Base-by-base conservation (phyloP, 2,329 filamentous ascomycete species). In the Fusarium foetens region DNA sequence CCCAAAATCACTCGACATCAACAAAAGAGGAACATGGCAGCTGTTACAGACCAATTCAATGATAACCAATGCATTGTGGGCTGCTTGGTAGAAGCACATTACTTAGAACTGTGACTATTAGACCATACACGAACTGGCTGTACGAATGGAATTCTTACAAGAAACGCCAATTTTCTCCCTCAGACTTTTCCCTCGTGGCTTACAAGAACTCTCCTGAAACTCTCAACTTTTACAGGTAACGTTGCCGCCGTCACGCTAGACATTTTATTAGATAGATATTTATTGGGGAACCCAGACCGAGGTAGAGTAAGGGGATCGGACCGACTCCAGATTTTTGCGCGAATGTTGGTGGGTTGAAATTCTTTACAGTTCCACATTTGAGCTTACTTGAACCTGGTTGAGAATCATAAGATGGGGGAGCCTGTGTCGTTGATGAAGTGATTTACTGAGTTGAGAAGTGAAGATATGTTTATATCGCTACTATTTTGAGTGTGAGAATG, bases 291-390 rank as follows among this genome's bases (percentile, higher is more conserved):
- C 39, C 49, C 31, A 61, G 43, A 42, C 63, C 63, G 64, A 67
- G 64, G 65, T 51, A 35, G 49, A 41, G 57, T 55, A 54, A 62
- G 55, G 64, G 49, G 66, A 68, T 68, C 66, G 66, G 66, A 52
- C 66, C 66, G 66, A 68, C 66, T 68, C 66, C 66, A 53, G 66
- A 64, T 68, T 68, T 68, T 67, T 63, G 39, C 43, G 19, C 25
- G 14, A 68, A 39, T 51, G 31, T 45, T 63, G 65, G 63, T 63
- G 66, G 66, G 58, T 49, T 68, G 55, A 68, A 68, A 68, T 64
- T 38, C 64, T 68, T 57, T 64, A 46, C 66, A 33, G 66, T 63
- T 64, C 66, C 66, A 68, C 66, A 52, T 31, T 68, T 64, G 58
- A 68, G 66, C 64, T 68, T 68, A 57, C 49, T 52, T 67, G 41